Conservation (phyloP, 768 basidiomycete species). For the Strobilomyces confusus region DNA sequence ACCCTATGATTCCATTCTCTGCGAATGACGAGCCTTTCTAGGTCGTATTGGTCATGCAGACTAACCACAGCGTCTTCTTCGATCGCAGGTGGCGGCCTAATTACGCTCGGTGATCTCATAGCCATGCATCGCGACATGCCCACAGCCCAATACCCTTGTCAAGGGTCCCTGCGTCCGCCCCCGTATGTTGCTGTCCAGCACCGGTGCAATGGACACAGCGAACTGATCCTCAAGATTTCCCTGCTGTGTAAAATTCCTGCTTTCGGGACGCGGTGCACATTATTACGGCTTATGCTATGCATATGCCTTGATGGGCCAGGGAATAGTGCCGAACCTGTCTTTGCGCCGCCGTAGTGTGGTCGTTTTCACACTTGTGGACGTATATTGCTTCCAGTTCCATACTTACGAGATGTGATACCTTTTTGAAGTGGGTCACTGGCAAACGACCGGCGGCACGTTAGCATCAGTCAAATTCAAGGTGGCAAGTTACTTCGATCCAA, state of each 20-base stretch:
- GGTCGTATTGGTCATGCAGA: slow-evolving; percentile 18
- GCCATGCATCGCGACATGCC: slow-evolving; percentile 18
- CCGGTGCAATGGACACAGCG: slow-evolving; percentile 5
- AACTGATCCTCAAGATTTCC: slow-evolving; percentile 3
- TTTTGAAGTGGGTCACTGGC: slow-evolving; percentile 1
- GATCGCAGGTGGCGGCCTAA: slow-evolving; percentile 18
- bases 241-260: neutral
- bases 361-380: slow-evolving; percentile 7
- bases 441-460: slow-evolving; percentile 3
- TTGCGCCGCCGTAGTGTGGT: slow-evolving; percentile 8
- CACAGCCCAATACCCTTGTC: slow-evolving; percentile 20
- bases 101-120: slow-evolving; percentile 17
- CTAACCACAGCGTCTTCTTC: slow-evolving; percentile 21
- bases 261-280: slow-evolving; percentile 7
- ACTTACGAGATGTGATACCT: slow-evolving; percentile 3
- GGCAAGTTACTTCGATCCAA: slow-evolving; percentile 9
- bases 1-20: slow-evolving; percentile 21
- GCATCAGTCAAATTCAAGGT: slow-evolving; percentile 18
- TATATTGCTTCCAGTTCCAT: slow-evolving; percentile 6
- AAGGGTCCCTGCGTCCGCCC: slow-evolving; percentile 1
- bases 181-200: slow-evolving; percentile 2
- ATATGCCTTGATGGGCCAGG: neutral
- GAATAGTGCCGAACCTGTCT: slow-evolving; percentile 5
- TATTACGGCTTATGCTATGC: slow-evolving; percentile 10
- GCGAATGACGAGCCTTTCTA: slow-evolving; percentile 6